Evolutionary conservation across 2,329 filamentous ascomycete genomes (phyloP).

Genomic region (Penicillium digitatum): DNA sequence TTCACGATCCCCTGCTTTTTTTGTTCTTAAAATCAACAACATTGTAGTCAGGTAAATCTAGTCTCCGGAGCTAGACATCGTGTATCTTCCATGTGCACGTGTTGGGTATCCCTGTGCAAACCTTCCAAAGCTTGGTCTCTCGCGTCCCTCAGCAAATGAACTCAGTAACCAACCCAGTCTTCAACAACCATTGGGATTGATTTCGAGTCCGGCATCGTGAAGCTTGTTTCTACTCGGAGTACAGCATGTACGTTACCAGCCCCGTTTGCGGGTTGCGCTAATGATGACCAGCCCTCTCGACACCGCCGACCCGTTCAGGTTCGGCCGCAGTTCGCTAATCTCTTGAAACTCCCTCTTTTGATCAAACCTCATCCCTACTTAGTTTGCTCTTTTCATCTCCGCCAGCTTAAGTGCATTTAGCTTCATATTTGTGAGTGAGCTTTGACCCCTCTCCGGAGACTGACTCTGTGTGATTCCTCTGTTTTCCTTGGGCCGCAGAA

Average conservation of each 20-base stretch:
- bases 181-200: neutral
- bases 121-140: neutral
- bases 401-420: slow-evolving; percentile 7
- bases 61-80: neutral
- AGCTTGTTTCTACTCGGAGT: neutral
- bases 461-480: slow-evolving; percentile 16
- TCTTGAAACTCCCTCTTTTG: slow-evolving; percentile 4
- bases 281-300: slow-evolving; percentile 13
- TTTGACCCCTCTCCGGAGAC: neutral
- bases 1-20: neutral
- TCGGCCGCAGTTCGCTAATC: slow-evolving; percentile 19
- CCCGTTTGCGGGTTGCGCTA: slow-evolving; percentile 19
- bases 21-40: neutral
- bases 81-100: slow-evolving; percentile 1
- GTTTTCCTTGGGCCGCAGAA: slow-evolving; percentile 14
- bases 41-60: neutral
- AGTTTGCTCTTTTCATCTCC: neutral
- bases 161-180: neutral
- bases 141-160: neutral
- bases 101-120: slow-evolving; percentile 17
- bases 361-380: slow-evolving; percentile 4
- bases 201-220: neutral
- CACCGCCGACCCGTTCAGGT: slow-evolving; percentile 19
- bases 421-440: slow-evolving; percentile 20
- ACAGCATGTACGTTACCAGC: neutral